Evolutionary conservation across 805 yeast species (phyloP).

Genomic region (Lipomyces lipofer): DNA sequence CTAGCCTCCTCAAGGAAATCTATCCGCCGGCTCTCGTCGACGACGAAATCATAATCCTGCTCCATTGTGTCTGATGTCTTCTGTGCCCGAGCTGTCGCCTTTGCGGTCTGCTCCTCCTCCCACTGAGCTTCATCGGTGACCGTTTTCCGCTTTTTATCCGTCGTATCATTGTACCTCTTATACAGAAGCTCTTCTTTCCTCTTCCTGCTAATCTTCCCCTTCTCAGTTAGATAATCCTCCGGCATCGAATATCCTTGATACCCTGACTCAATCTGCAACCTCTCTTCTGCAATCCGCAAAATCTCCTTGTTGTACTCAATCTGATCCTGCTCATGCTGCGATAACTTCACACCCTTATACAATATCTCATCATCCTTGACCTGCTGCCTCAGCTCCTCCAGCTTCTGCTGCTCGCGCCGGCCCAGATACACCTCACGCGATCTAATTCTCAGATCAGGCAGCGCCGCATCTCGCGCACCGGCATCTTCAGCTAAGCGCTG

Average conservation of each 20-base stretch:
- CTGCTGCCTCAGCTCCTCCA: conserved; percentile 48
- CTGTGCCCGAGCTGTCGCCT: conserved; percentile 41
- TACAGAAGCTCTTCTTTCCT: conserved; percentile 55
- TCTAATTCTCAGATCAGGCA: conserved; percentile 45
- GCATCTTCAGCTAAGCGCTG: conserved; percentile 13
- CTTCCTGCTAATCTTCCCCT: conserved; percentile 55
- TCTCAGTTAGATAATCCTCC: conserved; percentile 54
- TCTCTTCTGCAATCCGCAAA: conserved; percentile 46
- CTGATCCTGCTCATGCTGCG: conserved; percentile 53
- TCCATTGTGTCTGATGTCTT: neutral
- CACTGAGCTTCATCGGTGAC: conserved; percentile 44
- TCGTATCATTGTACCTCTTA: conserved; percentile 40
- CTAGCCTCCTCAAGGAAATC: conserved; percentile 52
- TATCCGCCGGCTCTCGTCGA: conserved; percentile 64
- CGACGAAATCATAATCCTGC: conserved; percentile 65
- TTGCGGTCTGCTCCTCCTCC: conserved; percentile 55
- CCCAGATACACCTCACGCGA: conserved; percentile 53
- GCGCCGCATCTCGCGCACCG: conserved; percentile 29
- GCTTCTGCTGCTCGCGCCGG: conserved; percentile 51
- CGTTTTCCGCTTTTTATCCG: conserved; percentile 17
- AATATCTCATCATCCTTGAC: conserved; percentile 50
- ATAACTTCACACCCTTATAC: conserved; percentile 47
- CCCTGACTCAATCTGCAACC: conserved; percentile 41
- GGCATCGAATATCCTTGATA: conserved; percentile 54
- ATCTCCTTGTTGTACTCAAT: conserved; percentile 54